Base-by-base conservation (phyloP, 306 rosid genomes). In the Medicago lupulina region DNA sequence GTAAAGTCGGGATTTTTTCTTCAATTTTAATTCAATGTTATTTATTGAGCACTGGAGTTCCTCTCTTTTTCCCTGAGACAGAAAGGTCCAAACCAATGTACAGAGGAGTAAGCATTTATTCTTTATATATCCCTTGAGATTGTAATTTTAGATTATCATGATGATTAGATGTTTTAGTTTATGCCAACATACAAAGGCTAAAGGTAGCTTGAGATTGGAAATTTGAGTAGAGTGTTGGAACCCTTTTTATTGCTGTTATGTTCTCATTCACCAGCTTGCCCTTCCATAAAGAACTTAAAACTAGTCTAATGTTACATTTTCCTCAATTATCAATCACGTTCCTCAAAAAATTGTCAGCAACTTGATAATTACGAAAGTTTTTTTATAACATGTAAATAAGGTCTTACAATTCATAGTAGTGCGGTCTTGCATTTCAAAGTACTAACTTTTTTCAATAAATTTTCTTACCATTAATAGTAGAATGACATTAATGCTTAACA, bases 1-100 rank as follows among this genome's bases (percentile, higher is more conserved):
- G 92, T 87, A 87, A 87, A 89, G 85, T 87, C 84, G 84, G 87
- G 83, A 86, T 76, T 79, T 86, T 86, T 73, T 50, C 7, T 51
- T 8, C 0, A 9, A 55, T 9, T 55, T 79, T 58, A 59, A 71
- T 75, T 61, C 4, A 77, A 63, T 77, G 82, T 76, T 38, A 70
- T 79, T 74, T 54, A 78, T 84, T 74, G 86, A 80, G 86, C 83
- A 80, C 76, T 25, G 8, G 75, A 31, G 14, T 51, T 79, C 58
- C 46, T 71, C 79, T 53, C 61, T 13, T 31, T 23, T 39, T 21
- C 77, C 68, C 31, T 2, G 15, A 61, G 67, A 14, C 21, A 70
- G 60, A 55, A 55, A 53, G 57, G 53, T 71, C n/a, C 43, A 62
- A 53, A 36, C 28, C 34, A 11, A 81, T 61, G 43, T 75, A 69